Evolutionary conservation across 2,329 filamentous ascomycete genomes (phyloP), one percentile per base, ranked within the genome.

Genomic region (Ceratocystis colombiana): DNA sequence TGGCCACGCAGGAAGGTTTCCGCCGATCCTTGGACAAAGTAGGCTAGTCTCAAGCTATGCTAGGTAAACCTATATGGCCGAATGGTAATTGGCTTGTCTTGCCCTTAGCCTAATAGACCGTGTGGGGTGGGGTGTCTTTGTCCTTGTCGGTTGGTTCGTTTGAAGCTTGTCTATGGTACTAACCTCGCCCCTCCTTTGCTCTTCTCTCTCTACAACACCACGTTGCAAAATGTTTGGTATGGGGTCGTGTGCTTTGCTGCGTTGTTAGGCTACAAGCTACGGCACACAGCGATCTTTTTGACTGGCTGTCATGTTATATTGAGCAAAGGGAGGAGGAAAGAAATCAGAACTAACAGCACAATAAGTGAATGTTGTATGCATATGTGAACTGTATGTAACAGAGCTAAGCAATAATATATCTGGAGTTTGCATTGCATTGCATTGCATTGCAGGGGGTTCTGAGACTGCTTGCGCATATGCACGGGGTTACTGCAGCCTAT

Each of bases 41-140:
- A 30, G 28, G 22, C 22, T 33, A 57, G 37, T 12, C 37, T 41
- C 37, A 41, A 33, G n/a, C 50, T 8, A 6, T 25, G 50, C 20
- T 28, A 28, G 55, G 55, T 33, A 30, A 59, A 37, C 17, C 55
- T 59, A 33, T 59, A 59, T 59, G 55, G 25, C 55, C 28, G 55
- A 33, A 59, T n/a, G 15, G 55, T 20, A 59, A 59, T 28, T 59
- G 55, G 55, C 25, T 59, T 59, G 55, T 48, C 50, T 55, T 15
- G 20, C 12, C 7, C 15, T 15, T n/a, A 2, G 33, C 17, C 55
- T 30, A 37, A 59, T 37, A 15, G 28, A 7, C 1, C 33, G 15
- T 5, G 28, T 37, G 28, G 28, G 28, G 28, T 37, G 28, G 28
- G 28, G 33, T 59, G 33, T 37, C 55, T 37, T 37, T 59, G 25